Percentiles rank a stretch among this genome's conserved stretches.
phyloP scores from a whole-genome alignment of 192 early-diverging fungal genomes.

The Phycomyces nitens region DNA sequence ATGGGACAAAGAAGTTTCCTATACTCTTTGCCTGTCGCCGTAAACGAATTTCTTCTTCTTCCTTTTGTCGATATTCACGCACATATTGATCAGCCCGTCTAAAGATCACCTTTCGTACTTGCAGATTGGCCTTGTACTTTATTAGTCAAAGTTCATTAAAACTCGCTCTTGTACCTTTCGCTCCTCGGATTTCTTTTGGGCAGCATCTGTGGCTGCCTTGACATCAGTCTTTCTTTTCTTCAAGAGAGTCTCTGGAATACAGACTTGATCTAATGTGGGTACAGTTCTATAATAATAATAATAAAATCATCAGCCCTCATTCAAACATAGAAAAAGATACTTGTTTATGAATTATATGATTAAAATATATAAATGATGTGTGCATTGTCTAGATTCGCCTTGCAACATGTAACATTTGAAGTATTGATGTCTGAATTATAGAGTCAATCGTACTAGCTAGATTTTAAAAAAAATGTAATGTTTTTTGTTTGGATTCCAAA shows the following conservation, averaged over 20 bases:
- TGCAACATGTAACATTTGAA: no score
- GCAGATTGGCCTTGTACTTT: slow-evolving; percentile 35
- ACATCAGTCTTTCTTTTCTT: slow-evolving; percentile 77
- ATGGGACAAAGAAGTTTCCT: slow-evolving; percentile 91
- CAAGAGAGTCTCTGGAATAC: slow-evolving; percentile 78
- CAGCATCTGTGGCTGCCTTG: slow-evolving; percentile 61
- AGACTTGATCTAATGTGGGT: slow-evolving; percentile 61
- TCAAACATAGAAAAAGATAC: no score
- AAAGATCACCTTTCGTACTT: slow-evolving; percentile 93
- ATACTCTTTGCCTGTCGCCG: slow-evolving; percentile 84
- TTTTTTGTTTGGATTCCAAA: no score
- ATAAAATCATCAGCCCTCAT: background rate
- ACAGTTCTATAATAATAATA: slow-evolving; percentile 36
- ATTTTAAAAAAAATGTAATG: no score
- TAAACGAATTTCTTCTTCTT: slow-evolving; percentile 89
- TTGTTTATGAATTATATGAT: no score
- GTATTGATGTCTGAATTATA: no score
- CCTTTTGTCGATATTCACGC: slow-evolving; percentile 90
- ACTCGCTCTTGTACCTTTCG: slow-evolving; percentile 39
- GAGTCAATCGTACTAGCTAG: no score
- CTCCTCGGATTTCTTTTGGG: slow-evolving; percentile 43
- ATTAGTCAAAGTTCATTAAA: no score
- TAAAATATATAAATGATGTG: no score
- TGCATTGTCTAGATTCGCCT: no score
- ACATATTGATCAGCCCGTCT: slow-evolving; percentile 99